phyloP scores from a whole-genome alignment of 257 asterid genomes.

The Nicotiana noctiflora region DNA sequence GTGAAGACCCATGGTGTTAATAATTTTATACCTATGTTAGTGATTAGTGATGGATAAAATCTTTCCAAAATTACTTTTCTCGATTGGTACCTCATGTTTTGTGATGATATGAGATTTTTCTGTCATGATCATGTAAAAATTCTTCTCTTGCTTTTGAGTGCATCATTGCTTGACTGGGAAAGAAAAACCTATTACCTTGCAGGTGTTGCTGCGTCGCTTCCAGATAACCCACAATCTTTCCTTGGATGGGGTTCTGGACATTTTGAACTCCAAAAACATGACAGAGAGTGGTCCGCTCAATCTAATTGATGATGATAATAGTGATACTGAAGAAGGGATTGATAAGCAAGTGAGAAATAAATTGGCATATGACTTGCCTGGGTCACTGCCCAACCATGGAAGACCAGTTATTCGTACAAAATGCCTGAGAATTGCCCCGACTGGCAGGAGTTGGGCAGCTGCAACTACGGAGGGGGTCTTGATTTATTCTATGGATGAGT shows the following conservation, averaged over 20 bases:
- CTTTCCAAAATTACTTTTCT: not conserved
- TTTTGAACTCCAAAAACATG: conserved; percentile 92
- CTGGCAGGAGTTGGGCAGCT: conserved; percentile 98
- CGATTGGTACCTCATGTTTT: not conserved
- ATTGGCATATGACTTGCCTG: conserved; percentile 78
- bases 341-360: conserved; percentile 62
- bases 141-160: not conserved
- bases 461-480: conserved; percentile 98
- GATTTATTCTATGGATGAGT: conserved; percentile 83
- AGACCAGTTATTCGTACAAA: conserved; percentile 78
- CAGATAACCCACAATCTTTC: conserved; percentile 82
- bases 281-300: conserved; percentile 89
- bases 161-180: not conserved
- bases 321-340: conserved; percentile 86
- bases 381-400: conserved; percentile 85
- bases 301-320: conserved; percentile 74
- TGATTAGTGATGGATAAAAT: not conserved
- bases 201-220: conserved; percentile 88
- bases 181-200: conserved; percentile 5
- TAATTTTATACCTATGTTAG: not conserved
- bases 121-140: not conserved
- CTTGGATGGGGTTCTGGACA: conserved; percentile 88
- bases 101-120: not conserved
- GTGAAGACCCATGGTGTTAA: not conserved
- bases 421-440: conserved; percentile 91